Evolutionary conservation across 108 stramenopile species (phyloP).

Genomic region (Fistulifera solaris): DNA sequence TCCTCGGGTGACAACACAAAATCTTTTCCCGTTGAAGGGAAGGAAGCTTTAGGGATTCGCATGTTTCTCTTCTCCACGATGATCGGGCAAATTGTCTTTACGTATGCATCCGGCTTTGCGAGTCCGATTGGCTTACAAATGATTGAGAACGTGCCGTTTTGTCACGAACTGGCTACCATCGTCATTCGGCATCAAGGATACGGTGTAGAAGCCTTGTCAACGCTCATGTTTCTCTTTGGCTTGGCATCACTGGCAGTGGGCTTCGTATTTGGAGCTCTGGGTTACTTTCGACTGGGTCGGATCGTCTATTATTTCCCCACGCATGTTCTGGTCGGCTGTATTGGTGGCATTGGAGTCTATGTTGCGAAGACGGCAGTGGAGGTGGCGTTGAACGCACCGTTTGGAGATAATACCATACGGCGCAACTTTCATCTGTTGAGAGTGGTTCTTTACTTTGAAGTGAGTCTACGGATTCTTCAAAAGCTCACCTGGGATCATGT

Average conservation of each 20-base stretch:
- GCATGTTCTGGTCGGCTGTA: constrained; percentile 76
- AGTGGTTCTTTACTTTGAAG: constrained; percentile 49
- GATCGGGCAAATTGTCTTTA: constrained; percentile 52
- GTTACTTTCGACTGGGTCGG: constrained; percentile 52
- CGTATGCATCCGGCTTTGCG: constrained; percentile 46
- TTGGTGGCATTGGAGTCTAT: constrained; percentile 77
- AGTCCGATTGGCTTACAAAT: constrained; percentile 68
- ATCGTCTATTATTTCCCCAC: constrained; percentile 75
- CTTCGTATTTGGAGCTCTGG: constrained; percentile 57
- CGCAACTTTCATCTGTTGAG: constrained; percentile 16
- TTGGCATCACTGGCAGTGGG: constrained; percentile 64
- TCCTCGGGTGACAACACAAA: constrained; percentile 6
- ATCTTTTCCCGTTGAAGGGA: constrained; percentile 47
- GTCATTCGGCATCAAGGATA: constrained; percentile 45
- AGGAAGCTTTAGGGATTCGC: constrained; percentile 73
- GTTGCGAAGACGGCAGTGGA: constrained; percentile 65
- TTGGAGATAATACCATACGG: constrained; percentile 15
- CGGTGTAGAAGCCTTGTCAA: constrained; percentile 57
- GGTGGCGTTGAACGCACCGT: constrained; percentile 44
- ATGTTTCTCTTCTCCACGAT: constrained; percentile 70
- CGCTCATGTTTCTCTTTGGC: constrained; percentile 67
- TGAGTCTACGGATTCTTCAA: constrained; percentile 41
- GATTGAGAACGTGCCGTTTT: constrained; percentile 84
- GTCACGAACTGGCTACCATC: constrained; percentile 45
- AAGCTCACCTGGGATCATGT: constrained; percentile 21